Evolutionary conservation across 805 yeast genomes (phyloP).

Genomic region (Lipomyces mesembrius): DNA sequence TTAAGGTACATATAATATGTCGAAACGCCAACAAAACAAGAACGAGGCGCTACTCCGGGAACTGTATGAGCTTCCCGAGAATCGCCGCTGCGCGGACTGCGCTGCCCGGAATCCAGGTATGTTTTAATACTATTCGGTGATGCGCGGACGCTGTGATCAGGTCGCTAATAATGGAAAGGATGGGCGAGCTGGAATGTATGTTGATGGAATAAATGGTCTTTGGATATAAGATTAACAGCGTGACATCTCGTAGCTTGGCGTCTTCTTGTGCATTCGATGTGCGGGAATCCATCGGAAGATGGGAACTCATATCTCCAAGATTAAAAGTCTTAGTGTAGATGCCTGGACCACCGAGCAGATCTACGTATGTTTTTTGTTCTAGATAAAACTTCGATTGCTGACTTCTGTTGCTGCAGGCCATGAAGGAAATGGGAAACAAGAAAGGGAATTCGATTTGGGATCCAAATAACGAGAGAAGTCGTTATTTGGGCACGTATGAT

Average conservation of each 20-base stretch:
- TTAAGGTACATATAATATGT: constrained; percentile 38
- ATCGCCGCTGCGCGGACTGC: constrained; percentile 84
- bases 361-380: constrained; percentile 42
- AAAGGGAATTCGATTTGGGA: constrained; percentile 69
- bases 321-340: constrained; percentile 75
- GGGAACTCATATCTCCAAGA: constrained; percentile 63
- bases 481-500: constrained; percentile 69
- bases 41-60: constrained; percentile 60
- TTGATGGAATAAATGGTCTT: background rate
- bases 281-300: constrained; percentile 75
- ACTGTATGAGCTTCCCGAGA: constrained; percentile 61
- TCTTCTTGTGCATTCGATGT: constrained; percentile 82
- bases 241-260: constrained; percentile 53
- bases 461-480: constrained; percentile 64
- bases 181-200: constrained; percentile 46
- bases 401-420: constrained; percentile 31
- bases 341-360: constrained; percentile 66
- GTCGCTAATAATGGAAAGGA: constrained; percentile 33
- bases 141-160: background rate
- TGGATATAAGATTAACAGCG: background rate
- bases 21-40: constrained; percentile 51
- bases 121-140: background rate
- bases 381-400: background rate
- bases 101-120: constrained; percentile 64
- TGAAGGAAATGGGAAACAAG: constrained; percentile 61